Conservation (phyloP, 2,329 filamentous ascomycete genomes). For the Sarocladiaceae sp. region DNA sequence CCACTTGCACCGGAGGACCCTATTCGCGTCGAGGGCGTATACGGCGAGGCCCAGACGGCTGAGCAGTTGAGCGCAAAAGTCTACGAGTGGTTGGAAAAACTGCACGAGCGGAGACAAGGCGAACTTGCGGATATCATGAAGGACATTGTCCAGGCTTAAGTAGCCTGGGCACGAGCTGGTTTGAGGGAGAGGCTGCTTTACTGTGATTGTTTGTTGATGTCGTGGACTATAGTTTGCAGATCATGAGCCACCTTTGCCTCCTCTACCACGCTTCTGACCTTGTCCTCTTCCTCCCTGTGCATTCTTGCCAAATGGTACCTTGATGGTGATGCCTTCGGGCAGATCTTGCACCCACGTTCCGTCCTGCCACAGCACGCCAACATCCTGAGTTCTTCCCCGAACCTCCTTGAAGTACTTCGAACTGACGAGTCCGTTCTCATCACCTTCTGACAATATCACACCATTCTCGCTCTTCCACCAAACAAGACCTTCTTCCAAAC, state of each 20-base stretch:
- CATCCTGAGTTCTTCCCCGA: slow-evolving; percentile 52
- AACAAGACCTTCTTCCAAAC: slow-evolving; percentile 56
- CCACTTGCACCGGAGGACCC: slow-evolving; percentile 25
- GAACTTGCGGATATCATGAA: slow-evolving; percentile 2
- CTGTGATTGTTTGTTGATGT: neutral
- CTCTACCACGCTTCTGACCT: slow-evolving; percentile 22
- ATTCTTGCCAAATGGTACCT: slow-evolving; percentile 45
- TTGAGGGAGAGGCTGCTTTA: too few species aligned
- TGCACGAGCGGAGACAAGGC: slow-evolving; percentile 15
- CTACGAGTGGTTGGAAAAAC: slow-evolving; percentile 29
- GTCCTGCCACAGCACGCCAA: slow-evolving; percentile 66
- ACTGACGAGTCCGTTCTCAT: slow-evolving; percentile 48
- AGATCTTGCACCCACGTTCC: slow-evolving; percentile 65
- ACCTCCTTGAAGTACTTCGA: slow-evolving; percentile 69
- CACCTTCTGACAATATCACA: slow-evolving; percentile 63
- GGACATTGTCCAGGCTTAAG: neutral
- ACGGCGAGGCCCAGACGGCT: slow-evolving; percentile 29
- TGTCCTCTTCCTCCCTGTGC: slow-evolving; percentile 30
- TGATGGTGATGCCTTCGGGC: slow-evolving; percentile 52
- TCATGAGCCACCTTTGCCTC: slow-evolving; percentile 8
- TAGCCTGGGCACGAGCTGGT: neutral
- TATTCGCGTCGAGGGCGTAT: slow-evolving; percentile 28
- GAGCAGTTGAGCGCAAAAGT: slow-evolving; percentile 35
- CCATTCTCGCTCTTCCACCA: slow-evolving; percentile 82
- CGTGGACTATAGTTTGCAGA: neutral